Evolutionary conservation across 495 filamentous ascomycete species (phyloP).

Genomic region (Glarea lozoyensis): DNA sequence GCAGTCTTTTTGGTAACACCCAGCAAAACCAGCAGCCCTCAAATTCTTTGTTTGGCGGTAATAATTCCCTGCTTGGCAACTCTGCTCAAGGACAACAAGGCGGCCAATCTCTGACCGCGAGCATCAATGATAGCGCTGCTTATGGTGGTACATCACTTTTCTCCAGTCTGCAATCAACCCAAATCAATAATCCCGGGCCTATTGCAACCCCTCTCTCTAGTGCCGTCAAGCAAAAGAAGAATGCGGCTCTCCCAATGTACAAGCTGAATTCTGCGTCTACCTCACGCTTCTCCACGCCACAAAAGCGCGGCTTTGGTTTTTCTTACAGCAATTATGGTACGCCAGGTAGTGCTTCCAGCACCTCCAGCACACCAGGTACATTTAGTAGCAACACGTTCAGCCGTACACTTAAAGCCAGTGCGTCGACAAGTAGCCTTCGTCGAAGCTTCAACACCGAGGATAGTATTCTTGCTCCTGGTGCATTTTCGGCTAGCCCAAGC

Average conservation of each 20-base stretch:
- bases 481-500: conserved; percentile 64
- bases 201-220: conserved; percentile 79
- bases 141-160: conserved; percentile 78
- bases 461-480: conserved; percentile 77
- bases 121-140: conserved; percentile 65
- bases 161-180: conserved; percentile 53
- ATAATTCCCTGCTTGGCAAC: conserved; percentile 29
- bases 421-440: conserved; percentile 56
- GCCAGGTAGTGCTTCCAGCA: conserved; percentile 60
- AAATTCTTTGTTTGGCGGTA: conserved; percentile 28
- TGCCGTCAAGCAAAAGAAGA: conserved; percentile 61
- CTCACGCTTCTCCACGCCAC: conserved; percentile 71
- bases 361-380: conserved; percentile 57
- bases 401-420: conserved; percentile 48
- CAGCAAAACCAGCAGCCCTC: conserved; percentile 33
- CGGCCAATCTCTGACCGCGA: conserved; percentile 57
- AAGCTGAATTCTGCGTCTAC: conserved; percentile 77
- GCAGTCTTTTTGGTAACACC: conserved; percentile 14
- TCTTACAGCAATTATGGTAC: conserved; percentile 84
- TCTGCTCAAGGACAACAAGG: conserved; percentile 24
- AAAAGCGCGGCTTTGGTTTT: conserved; percentile 72
- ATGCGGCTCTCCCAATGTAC: conserved; percentile 73
- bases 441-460: conserved; percentile 48
- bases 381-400: conserved; percentile 54
- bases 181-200: conserved; percentile 62